Conservation (phyloP, 352 stramenopile species). For the Elongisporangium senticosum region DNA sequence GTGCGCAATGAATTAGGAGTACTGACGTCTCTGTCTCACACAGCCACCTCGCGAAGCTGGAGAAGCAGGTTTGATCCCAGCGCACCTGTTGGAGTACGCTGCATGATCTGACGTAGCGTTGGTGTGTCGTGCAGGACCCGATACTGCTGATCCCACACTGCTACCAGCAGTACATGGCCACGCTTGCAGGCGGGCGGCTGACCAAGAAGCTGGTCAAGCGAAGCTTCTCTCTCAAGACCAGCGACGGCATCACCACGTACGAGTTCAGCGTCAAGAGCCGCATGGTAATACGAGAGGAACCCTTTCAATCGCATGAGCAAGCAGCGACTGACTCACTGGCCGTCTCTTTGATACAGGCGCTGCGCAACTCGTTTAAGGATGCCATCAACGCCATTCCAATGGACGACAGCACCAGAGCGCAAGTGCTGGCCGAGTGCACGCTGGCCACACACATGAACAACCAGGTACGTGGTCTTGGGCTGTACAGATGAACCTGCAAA, state of each 20-base stretch:
- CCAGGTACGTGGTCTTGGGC: constrained; percentile 21
- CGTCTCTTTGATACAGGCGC: constrained; percentile 15
- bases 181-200: constrained; percentile 54
- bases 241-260: constrained; percentile 46
- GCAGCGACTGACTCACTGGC: neutral
- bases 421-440: constrained; percentile 47
- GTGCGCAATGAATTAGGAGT: neutral
- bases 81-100: neutral
- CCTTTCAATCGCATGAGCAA: neutral
- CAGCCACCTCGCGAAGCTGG: constrained; percentile 48
- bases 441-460: constrained; percentile 68
- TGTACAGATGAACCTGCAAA: neutral
- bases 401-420: constrained; percentile 39
- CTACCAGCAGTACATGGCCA: constrained; percentile 75
- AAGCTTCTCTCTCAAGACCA: constrained; percentile 37
- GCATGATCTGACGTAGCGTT: neutral
- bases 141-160: constrained; percentile 54
- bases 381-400: constrained; percentile 38
- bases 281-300: constrained; percentile 17
- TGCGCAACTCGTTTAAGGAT: constrained; percentile 54
- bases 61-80: constrained; percentile 29
- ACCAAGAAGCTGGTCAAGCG: constrained; percentile 64
- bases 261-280: constrained; percentile 45
- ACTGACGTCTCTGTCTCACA: neutral
- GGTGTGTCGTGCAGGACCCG: constrained; percentile 30